Evolutionary conservation across 352 stramenopile species (phyloP).

Genomic region (Aphanomyces cochlioides): DNA sequence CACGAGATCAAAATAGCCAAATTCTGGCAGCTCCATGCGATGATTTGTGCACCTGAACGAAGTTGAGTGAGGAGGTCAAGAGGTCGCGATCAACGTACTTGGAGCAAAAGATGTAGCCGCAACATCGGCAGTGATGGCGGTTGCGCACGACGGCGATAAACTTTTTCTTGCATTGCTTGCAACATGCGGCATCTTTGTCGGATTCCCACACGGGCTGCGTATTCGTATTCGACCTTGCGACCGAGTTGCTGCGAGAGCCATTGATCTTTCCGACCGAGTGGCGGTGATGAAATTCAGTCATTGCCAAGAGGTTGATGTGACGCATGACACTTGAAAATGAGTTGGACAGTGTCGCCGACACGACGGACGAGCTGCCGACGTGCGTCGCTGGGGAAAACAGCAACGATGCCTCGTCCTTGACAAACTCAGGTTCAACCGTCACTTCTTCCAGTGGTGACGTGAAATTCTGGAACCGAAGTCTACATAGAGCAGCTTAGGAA

Average conservation of each 20-base stretch:
- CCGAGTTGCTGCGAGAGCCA: constrained; percentile 16
- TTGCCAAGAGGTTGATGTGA: constrained; percentile 9
- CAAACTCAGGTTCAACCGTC: neutral
- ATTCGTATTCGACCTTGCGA: constrained; percentile 40
- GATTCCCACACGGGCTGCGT: constrained; percentile 81
- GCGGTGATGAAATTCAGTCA: constrained; percentile 18
- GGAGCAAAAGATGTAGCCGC: constrained; percentile 79
- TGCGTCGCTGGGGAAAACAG: constrained; percentile 10
- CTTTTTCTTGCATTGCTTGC: constrained; percentile 87
- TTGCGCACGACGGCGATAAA: constrained; percentile 82
- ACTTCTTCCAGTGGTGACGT: constrained; percentile 18
- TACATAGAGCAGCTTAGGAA: neutral
- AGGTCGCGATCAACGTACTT: constrained; percentile 10
- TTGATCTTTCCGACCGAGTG: constrained; percentile 27
- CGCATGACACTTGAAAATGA: constrained; percentile 10
- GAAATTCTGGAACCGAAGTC: constrained; percentile 24
- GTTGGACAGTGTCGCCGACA: constrained; percentile 11
- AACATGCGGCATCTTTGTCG: constrained; percentile 75
- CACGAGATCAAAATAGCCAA: constrained; percentile 84
- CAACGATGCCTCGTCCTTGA: neutral
- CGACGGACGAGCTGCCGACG: neutral
- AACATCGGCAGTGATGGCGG: constrained; percentile 79
- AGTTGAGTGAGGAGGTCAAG: neutral
- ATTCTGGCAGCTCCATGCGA: constrained; percentile 82
- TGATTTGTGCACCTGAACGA: constrained; percentile 57